These are phyloP conservation scores for Salix purpurea DNA, from an alignment of 345 rosid genomes.

Conservation along the genomic window DNA sequence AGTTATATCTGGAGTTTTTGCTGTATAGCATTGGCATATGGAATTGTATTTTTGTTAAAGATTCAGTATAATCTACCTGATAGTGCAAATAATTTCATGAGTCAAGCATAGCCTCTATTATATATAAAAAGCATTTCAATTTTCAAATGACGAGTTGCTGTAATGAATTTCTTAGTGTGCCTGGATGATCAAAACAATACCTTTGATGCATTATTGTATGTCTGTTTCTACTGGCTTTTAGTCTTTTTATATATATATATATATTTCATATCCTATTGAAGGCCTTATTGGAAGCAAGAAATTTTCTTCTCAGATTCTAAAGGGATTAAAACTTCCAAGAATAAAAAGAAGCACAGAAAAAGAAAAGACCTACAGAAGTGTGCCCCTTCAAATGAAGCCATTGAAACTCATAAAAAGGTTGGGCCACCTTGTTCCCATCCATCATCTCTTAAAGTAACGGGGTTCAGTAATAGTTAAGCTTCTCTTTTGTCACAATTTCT, in stretches of 20 bases:
- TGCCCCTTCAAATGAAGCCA: slow-evolving; percentile 3
- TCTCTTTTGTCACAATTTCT: neutral
- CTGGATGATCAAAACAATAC: neutral
- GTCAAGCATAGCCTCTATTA: neutral
- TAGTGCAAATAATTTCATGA: neutral
- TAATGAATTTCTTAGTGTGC: neutral
- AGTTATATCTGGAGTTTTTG: neutral
- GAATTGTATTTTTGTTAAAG: neutral
- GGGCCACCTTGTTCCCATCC: neutral
- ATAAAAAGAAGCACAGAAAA: slow-evolving; percentile 21
- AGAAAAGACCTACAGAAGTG: slow-evolving; percentile 24
- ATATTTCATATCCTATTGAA: slow-evolving; percentile 36
- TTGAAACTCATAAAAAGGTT: slow-evolving; percentile 12
- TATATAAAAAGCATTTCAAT: neutral
- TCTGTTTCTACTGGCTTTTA: neutral
- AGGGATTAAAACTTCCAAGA: slow-evolving; percentile 22
- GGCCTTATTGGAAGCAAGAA: slow-evolving; percentile 29
- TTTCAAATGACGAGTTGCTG: neutral
- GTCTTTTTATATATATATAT: slow-evolving; percentile 26
- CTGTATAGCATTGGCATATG: neutral
- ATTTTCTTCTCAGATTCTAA: slow-evolving; percentile 16
- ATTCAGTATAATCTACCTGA: neutral
- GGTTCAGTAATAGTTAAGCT: neutral
- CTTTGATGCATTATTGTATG: neutral
- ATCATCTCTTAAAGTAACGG: neutral